Percentiles rank a stretch among this genome's conserved stretches.
phyloP scores from a whole-genome alignment of 202 grass and related monocot species.

The Brachypodium distachyon region DNA sequence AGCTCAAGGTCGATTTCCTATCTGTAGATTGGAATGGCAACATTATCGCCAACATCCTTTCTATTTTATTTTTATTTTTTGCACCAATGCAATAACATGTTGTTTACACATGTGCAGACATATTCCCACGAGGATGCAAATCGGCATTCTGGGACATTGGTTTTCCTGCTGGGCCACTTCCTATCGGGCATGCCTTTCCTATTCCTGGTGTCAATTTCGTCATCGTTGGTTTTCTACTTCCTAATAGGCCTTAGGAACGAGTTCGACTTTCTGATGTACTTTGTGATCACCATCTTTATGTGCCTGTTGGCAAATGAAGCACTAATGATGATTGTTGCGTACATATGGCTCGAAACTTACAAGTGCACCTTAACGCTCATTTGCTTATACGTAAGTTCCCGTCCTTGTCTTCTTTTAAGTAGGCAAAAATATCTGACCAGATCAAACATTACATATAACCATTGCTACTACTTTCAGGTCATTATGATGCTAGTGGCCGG shows the following conservation, averaged over 20 bases:
- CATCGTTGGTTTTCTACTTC: conserved; percentile 81
- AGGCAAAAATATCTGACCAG: neutral
- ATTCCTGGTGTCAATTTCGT: conserved; percentile 71
- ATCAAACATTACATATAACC: neutral
- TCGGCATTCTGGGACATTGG: conserved; percentile 54
- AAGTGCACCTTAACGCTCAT: conserved; percentile 60
- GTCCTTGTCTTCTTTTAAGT: neutral
- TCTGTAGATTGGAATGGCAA: neutral
- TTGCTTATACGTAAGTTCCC: conserved; percentile 64
- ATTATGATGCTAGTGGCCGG: conserved; percentile 93
- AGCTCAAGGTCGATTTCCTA: conserved; percentile 54
- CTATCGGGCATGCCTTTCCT: conserved; percentile 76
- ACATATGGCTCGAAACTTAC: conserved; percentile 72
- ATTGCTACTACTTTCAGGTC: conserved; percentile 30
- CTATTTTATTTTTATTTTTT: neutral
- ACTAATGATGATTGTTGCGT: conserved; percentile 65
- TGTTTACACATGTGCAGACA: conserved; percentile 37
- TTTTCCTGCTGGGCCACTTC: conserved; percentile 73
- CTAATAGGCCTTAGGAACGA: conserved; percentile 75
- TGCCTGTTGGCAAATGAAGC: conserved; percentile 83
- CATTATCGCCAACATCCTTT: neutral
- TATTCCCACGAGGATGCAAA: conserved; percentile 78
- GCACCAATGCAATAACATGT: neutral
- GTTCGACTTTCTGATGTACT: conserved; percentile 83
- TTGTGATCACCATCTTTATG: conserved; percentile 69